A percentile compares a stretch with the other conserved stretches of the same genome.
phyloP scores from a whole-genome alignment of 768 basidiomycete genomes.

The Clathrus columnatus region DNA sequence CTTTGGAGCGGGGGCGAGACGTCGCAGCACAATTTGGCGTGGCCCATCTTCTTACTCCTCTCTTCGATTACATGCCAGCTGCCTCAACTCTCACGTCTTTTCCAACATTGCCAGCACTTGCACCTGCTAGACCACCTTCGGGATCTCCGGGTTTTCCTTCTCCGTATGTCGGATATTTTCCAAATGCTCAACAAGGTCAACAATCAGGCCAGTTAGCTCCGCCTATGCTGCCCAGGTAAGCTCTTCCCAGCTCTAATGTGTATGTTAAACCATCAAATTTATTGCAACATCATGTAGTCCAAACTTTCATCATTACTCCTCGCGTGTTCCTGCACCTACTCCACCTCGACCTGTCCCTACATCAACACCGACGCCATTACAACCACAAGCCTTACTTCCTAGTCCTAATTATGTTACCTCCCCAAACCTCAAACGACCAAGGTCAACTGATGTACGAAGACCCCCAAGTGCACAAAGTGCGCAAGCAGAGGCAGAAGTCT shows the following conservation, averaged over 20 bases:
- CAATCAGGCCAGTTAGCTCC: slow-evolving; percentile 42
- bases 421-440: slow-evolving; percentile 2
- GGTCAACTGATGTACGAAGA: neutral
- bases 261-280: slow-evolving; percentile 57
- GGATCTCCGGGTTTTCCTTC: slow-evolving; percentile 29
- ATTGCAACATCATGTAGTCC: slow-evolving; percentile 82
- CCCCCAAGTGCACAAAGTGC: slow-evolving; percentile 2
- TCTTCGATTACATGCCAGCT: slow-evolving; percentile 89
- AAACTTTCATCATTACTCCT: slow-evolving; percentile 30
- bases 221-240: slow-evolving; percentile 85
- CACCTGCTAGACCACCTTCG: slow-evolving; percentile 57
- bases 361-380: slow-evolving; percentile 41
- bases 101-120: slow-evolving; percentile 20
- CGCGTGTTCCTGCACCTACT: slow-evolving; percentile 39
- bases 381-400: slow-evolving; percentile 26
- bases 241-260: slow-evolving; percentile 52
- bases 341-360: slow-evolving; percentile 35
- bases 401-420: neutral
- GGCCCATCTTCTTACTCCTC: slow-evolving; percentile 72
- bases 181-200: slow-evolving; percentile 2
- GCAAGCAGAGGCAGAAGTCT: neutral
- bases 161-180: slow-evolving; percentile 8
- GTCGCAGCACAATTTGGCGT: slow-evolving; percentile 91
- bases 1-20: slow-evolving; percentile 87
- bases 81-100: slow-evolving; percentile 36